Evolutionary conservation across 208 protist genomes (phyloP), one percentile per base, ranked within the genome.

Genomic region (Blechomonas ayalai): DNA sequence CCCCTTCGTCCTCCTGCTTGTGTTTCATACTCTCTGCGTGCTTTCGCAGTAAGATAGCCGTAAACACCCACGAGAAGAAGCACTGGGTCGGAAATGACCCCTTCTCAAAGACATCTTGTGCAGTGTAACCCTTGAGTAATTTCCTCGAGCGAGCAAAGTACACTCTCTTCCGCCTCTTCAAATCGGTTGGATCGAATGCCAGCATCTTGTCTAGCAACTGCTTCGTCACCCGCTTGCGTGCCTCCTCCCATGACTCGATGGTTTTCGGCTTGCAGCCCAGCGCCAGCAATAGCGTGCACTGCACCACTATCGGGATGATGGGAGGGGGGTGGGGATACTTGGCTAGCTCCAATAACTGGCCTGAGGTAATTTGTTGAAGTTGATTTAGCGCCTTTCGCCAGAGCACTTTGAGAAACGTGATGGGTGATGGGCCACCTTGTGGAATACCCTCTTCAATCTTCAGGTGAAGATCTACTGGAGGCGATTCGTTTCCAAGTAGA

Each of bases 41-140:
- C 52, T 56, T 68, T 5, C 76, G 45, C 26, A 84, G 35, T 10
- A 78, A 59, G 36, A 84, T 56, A 4, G 58, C 67, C 1, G 58
- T 49, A 50, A 73, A 84, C 1, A 51, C 51, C 70, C 76, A 84
- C 0, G 37, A 54, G 56, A 80, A 84, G 52, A 84, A 78, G 46
- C 64, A 69, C 35, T 61, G 59, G 13, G 70, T 56, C 26, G 76
- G 71, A 52, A 61, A 65, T 18, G 71, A 84, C 2, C 70, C 76
- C 27, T 74, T 80, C n/a, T 64, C 62, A 53, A 75, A 60, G 19
- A 84, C 67, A 36, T 64, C 62, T 9, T 70, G 49, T 5, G 56
- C 67, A 12, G 56, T 68, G 37, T 60, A 63, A 1, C 68, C 72
- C 33, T 82, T 85, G 23, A 74, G 15, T 13, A 79, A 25, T 43